phyloP scores from a whole-genome alignment of 192 early-diverging fungal genomes.

The Gaertneriomyces semiglobifer region DNA sequence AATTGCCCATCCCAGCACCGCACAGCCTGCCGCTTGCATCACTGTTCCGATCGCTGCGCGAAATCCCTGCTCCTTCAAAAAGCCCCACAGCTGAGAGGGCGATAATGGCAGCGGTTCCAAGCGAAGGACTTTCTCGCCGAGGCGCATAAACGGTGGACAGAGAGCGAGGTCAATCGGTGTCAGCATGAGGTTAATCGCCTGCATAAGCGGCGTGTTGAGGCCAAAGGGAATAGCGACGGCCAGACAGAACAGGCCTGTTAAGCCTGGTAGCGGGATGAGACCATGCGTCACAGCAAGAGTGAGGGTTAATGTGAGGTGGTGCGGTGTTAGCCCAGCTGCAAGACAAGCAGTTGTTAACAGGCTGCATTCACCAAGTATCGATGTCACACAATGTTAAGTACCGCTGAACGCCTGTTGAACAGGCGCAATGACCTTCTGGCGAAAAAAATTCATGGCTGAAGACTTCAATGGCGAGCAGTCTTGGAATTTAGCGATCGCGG shows the following conservation, averaged over 20 bases:
- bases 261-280: slow-evolving; percentile 27
- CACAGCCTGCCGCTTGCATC: slow-evolving; percentile 14
- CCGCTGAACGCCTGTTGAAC: too few relatives aligned
- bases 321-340: slow-evolving; percentile 17
- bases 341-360: neutral
- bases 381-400: too few relatives aligned
- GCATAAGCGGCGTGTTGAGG: slow-evolving; percentile 31
- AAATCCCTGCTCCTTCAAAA: slow-evolving; percentile 18
- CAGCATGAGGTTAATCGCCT: slow-evolving; percentile 25
- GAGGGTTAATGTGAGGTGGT: slow-evolving; percentile 20
- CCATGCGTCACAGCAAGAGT: slow-evolving; percentile 19
- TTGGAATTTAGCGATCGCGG: too few relatives aligned
- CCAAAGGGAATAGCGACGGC: slow-evolving; percentile 11
- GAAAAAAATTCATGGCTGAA: too few relatives aligned
- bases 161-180: slow-evolving; percentile 26
- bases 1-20: slow-evolving; percentile 28
- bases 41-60: neutral
- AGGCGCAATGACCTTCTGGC: too few relatives aligned
- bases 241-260: slow-evolving; percentile 26
- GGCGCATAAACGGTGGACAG: slow-evolving; percentile 28
- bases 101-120: slow-evolving; percentile 20
- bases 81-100: slow-evolving; percentile 7
- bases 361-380: too few relatives aligned
- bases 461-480: too few relatives aligned
- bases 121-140: slow-evolving; percentile 19